These are phyloP conservation scores for Phaeoacremonium minimum DNA, from an alignment of 2,329 filamentous ascomycete species.

Conservation along the genomic window DNA sequence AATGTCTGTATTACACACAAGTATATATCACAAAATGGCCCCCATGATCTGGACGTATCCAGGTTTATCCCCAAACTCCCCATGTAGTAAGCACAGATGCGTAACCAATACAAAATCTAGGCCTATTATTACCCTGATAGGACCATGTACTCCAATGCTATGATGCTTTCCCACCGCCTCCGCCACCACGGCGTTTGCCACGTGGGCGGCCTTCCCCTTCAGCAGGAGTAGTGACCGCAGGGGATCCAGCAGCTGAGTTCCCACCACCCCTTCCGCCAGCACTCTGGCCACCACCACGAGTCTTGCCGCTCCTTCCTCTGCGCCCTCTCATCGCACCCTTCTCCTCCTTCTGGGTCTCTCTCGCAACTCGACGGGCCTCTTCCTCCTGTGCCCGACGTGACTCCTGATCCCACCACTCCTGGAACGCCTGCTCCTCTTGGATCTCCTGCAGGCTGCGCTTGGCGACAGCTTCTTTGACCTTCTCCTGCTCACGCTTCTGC, in stretches of 20 bases:
- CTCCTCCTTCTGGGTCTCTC: conserved; percentile 24
- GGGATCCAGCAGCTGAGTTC: background rate
- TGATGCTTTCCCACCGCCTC: conserved; percentile 5
- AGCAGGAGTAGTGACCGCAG: background rate
- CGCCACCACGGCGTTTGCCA: conserved; percentile 3
- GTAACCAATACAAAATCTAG: no score
- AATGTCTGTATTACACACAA: no score
- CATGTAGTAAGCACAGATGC: no score
- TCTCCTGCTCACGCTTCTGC: conserved; percentile 79
- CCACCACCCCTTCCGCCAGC: conserved; percentile 6
- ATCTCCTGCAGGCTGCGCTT: conserved; percentile 92
- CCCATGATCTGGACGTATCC: no score
- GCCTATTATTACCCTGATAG: no score
- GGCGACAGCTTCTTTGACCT: conserved; percentile 75
- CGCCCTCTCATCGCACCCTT: conserved; percentile 9
- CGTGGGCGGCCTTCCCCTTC: conserved; percentile 2
- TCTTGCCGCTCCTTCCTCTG: conserved; percentile 9
- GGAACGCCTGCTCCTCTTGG: conserved; percentile 93
- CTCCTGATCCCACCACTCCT: conserved; percentile 94
- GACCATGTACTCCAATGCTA: no score
- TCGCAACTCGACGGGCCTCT: conserved; percentile 37
- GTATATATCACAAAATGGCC: no score
- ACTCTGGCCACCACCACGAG: conserved; percentile 3
- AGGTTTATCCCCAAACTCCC: no score
- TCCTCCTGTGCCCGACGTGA: conserved; percentile 66